phyloP scores from a whole-genome alignment of 148 eudicot species.

The Persicaria tinctoria region DNA sequence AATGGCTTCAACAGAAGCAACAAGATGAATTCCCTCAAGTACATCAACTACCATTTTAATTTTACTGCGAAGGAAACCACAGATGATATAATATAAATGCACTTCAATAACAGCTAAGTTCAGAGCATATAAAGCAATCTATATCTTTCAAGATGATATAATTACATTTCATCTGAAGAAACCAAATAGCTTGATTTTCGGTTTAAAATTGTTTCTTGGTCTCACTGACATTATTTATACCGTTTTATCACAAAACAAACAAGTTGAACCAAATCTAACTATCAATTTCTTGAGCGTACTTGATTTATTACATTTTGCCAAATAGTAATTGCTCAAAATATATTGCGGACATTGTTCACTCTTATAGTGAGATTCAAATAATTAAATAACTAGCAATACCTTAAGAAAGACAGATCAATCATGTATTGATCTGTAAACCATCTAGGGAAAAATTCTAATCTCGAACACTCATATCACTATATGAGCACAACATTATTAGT shows the following conservation, averaged over 20 bases:
- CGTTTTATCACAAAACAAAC: background rate
- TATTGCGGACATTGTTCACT: background rate
- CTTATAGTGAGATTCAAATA: background rate
- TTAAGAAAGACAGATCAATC: conserved; percentile 1
- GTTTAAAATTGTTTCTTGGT: background rate
- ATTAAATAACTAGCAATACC: background rate
- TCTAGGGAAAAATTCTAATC: background rate
- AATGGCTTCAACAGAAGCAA: conserved; percentile 93
- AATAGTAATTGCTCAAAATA: background rate
- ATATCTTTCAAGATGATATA: background rate
- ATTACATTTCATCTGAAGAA: background rate
- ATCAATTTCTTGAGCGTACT: background rate
- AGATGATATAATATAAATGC: background rate
- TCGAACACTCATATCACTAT: background rate
- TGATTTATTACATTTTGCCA: background rate
- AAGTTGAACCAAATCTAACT: conserved; percentile 1
- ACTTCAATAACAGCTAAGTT: background rate
- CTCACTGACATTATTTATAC: background rate
- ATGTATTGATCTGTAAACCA: background rate
- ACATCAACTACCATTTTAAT: conserved; percentile 75
- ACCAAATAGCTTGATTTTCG: background rate
- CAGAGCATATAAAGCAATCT: background rate
- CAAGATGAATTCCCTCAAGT: conserved; percentile 91
- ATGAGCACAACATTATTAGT: background rate
- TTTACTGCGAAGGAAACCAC: conserved; percentile 49